Percentiles rank a stretch among this genome's conserved stretches.
These are phyloP conservation scores for Wickerhamomyces bisporus DNA, from an alignment of 805 yeast genomes.

Conservation along the genomic window DNA sequence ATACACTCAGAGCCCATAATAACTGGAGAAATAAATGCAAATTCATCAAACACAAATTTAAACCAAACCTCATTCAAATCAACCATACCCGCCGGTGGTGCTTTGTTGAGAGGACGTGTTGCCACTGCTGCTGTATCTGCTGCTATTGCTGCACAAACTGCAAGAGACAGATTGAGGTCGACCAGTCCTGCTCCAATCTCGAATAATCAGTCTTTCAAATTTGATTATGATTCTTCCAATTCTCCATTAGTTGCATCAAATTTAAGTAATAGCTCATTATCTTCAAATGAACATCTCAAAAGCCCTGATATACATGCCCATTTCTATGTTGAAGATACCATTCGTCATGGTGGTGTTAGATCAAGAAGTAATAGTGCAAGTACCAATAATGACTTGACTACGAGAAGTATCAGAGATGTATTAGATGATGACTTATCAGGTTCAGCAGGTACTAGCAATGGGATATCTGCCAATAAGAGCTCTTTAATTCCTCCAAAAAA, in stretches of 20 bases:
- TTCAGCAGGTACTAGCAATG: constrained; percentile 6
- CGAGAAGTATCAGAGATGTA: constrained; percentile 10
- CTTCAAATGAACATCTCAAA: constrained; percentile 31
- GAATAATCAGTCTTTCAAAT: background rate
- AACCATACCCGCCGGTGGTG: constrained; percentile 44
- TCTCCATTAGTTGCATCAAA: constrained; percentile 6
- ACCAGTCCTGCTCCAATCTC: constrained; percentile 10
- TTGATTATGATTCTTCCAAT: background rate
- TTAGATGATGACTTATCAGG: constrained; percentile 2
- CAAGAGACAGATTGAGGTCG: constrained; percentile 23
- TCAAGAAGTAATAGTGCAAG: constrained; percentile 27
- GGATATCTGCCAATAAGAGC: constrained; percentile 7
- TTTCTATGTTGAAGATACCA: constrained; percentile 62
- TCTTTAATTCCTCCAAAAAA: constrained; percentile 21
- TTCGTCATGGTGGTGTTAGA: constrained; percentile 41
- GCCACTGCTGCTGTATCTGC: constrained; percentile 35
- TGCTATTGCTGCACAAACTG: constrained; percentile 35
- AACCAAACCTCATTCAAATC: constrained; percentile 16
- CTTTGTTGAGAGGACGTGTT: constrained; percentile 33
- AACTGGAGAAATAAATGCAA: constrained; percentile 2
- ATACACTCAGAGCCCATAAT: background rate
- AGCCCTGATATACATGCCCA: constrained; percentile 73
- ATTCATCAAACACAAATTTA: constrained; percentile 2
- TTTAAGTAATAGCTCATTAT: constrained; percentile 18
- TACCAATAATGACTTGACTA: constrained; percentile 12